Conservation (phyloP, 345 rosid genomes). For the Rhodomyrtus tomentosa region DNA sequence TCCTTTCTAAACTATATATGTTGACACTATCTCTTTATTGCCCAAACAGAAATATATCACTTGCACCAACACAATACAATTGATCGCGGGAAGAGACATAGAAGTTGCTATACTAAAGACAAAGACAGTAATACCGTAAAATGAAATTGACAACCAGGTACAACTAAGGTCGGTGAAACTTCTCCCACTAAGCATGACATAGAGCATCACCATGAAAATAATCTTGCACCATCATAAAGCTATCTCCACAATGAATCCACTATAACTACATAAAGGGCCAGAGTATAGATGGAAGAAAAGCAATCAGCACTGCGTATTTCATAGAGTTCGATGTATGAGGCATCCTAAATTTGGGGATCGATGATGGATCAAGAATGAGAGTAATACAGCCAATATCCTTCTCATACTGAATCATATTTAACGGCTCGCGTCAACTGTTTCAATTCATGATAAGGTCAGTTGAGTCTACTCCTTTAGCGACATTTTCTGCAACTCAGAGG, state of each 20-base stretch:
- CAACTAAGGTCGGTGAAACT: neutral
- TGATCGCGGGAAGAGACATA: neutral
- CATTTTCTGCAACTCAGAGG: neutral
- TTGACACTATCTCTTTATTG: neutral
- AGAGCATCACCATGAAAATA: neutral
- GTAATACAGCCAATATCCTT: neutral
- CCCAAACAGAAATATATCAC: neutral
- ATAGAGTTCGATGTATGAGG: neutral
- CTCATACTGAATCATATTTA: neutral
- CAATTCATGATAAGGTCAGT: neutral
- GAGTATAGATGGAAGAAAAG: neutral
- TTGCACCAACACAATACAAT: neutral
- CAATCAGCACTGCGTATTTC: neutral
- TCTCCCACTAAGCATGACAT: neutral
- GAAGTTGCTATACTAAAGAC: neutral
- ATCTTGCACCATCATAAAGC: neutral
- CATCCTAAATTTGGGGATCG: neutral
- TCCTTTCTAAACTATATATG: neutral
- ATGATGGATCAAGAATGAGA: neutral
- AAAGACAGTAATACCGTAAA: neutral
- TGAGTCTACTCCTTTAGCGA: neutral
- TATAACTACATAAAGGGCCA: neutral
- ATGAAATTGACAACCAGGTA: neutral
- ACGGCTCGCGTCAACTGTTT: neutral
- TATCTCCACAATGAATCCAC: neutral